phyloP scores from a whole-genome alignment of 495 filamentous ascomycete species.

The Cercophora sp. region DNA sequence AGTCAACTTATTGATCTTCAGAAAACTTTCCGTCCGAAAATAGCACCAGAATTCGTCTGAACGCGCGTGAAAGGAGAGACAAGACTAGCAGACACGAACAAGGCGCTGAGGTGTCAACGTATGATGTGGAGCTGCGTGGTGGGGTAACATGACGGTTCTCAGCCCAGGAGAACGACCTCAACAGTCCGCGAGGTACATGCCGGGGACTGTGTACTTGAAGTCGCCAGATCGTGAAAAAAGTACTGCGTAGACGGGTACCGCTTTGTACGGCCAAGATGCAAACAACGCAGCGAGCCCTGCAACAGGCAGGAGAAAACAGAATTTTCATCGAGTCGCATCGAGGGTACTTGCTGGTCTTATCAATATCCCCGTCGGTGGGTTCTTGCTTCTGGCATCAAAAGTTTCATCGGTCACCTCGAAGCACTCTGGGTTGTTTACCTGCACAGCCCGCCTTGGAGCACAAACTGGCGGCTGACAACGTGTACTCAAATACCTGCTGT shows the following conservation, averaged over 20 bases:
- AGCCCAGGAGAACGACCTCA: slow-evolving; percentile 2
- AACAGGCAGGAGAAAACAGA: neutral
- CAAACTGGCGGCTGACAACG: neutral
- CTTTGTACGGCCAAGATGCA: no score
- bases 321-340: neutral
- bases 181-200: neutral
- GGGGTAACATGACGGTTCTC: slow-evolving; percentile 9
- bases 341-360: neutral
- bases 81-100: no score
- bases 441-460: neutral
- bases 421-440: neutral
- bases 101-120: neutral
- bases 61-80: no score
- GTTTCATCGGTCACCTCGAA: no score
- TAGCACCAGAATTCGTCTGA: no score
- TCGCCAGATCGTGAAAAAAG: no score
- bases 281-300: neutral
- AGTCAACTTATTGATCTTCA: no score
- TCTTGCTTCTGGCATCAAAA: no score
- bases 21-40: no score
- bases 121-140: slow-evolving; percentile 3
- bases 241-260: no score
- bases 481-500: neutral
- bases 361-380: neutral
- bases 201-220: neutral